A percentile compares a stretch with the other conserved stretches of the same genome.
Conservation (phyloP, 225 moss, liverwort and hornwort genomes). For the Sphagnum contortum region DNA sequence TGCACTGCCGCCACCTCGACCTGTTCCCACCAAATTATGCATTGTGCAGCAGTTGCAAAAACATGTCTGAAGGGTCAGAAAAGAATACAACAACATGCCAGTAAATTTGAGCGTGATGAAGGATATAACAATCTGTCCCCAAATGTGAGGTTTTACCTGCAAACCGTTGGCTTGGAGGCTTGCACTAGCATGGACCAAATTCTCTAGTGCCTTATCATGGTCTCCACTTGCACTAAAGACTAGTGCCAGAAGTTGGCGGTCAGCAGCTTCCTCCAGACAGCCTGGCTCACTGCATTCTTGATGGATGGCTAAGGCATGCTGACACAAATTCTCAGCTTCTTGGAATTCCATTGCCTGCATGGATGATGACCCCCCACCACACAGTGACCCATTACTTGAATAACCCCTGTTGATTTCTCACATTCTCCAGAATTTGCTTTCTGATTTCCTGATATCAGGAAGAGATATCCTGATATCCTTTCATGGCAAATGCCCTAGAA, state of each 20-base stretch:
- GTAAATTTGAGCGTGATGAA: too few species aligned
- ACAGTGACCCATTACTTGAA: too few species aligned
- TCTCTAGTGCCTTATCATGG: conserved; percentile 77
- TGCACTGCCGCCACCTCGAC: conserved; percentile 86
- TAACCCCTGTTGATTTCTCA: too few species aligned
- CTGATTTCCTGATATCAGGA: too few species aligned
- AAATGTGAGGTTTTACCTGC: conserved; percentile 20
- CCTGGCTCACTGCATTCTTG: conserved; percentile 54
- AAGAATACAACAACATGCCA: too few species aligned
- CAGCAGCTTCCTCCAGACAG: conserved; percentile 88
- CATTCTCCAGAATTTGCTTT: too few species aligned
- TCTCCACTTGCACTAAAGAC: conserved; percentile 85
- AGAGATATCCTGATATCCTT: too few species aligned
- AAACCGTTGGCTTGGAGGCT: conserved; percentile 37
- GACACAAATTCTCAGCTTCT: conserved; percentile 78
- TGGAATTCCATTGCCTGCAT: conserved; percentile 92
- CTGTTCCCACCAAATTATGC: conserved; percentile 17
- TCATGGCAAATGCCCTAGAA: too few species aligned
- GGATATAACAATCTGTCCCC: too few species aligned
- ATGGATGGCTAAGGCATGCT: conserved; percentile 78
- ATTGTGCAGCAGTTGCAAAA: too few species aligned
- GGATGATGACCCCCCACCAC: not conserved
- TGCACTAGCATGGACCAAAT: conserved; percentile 48
- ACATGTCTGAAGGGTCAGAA: too few species aligned
- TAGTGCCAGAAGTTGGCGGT: conserved; percentile 80